Percentiles rank a stretch among this genome's conserved stretches.
Conservation (phyloP, 805 yeast genomes). For the Candida orba region DNA sequence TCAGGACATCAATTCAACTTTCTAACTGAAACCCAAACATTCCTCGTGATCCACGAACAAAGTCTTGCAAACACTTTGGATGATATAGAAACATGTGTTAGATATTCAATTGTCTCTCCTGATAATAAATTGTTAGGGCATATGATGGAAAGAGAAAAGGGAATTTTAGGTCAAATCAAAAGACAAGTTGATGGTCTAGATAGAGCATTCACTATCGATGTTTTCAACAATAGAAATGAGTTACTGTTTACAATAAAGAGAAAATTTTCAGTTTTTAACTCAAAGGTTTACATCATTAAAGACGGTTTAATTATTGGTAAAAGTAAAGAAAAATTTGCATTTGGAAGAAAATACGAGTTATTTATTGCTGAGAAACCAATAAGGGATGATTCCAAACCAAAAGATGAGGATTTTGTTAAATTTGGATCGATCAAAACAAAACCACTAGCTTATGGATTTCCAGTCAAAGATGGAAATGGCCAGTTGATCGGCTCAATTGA, state of each 20-base stretch:
- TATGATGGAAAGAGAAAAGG: background rate
- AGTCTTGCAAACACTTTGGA: background rate
- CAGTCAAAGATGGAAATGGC: background rate
- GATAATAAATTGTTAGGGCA: background rate
- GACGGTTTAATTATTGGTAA: conserved; percentile 2
- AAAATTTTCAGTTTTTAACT: background rate
- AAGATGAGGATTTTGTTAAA: background rate
- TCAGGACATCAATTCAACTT: no score
- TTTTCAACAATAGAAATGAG: background rate
- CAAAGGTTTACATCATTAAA: conserved; percentile 1
- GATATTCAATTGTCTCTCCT: background rate
- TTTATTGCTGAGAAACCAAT: background rate
- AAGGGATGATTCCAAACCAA: background rate
- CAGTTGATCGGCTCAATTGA: conserved; percentile 1
- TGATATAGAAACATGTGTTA: background rate
- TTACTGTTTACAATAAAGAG: background rate
- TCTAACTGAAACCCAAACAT: no score
- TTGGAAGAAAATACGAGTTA: conserved; percentile 2
- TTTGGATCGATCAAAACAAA: background rate
- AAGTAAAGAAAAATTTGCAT: background rate
- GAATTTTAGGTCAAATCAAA: background rate
- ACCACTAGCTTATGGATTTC: background rate
- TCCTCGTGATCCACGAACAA: background rate
- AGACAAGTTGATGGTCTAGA: background rate
- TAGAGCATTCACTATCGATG: background rate